Percentiles rank a stretch among this genome's conserved stretches.
phyloP scores from a whole-genome alignment of 768 basidiomycete species.

The Suillus occidentalis region DNA sequence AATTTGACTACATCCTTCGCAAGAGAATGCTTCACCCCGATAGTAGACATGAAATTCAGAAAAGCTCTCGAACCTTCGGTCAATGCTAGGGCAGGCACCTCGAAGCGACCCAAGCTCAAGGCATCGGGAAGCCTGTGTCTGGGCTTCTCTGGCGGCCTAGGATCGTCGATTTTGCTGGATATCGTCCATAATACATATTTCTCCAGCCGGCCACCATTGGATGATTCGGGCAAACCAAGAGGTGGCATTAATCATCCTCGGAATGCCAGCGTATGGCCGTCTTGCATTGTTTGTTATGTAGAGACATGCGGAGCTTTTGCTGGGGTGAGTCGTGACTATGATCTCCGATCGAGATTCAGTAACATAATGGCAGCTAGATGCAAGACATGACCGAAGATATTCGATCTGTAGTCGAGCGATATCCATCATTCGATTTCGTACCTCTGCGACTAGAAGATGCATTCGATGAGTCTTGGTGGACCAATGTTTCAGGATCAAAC shows the following conservation, averaged over 20 bases:
- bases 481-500: conserved; percentile 37
- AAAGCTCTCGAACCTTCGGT: conserved; percentile 63
- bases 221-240: conserved; percentile 31
- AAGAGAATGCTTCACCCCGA: conserved; percentile 67
- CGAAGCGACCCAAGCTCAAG: conserved; percentile 58
- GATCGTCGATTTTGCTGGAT: conserved; percentile 72
- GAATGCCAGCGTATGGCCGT: conserved; percentile 60
- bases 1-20: neutral
- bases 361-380: conserved; percentile 38
- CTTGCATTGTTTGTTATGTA: conserved; percentile 65
- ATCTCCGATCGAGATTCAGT: conserved; percentile 1
- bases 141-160: conserved; percentile 78
- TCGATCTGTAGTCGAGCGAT: conserved; percentile 43
- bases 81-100: conserved; percentile 53
- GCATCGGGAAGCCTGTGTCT: conserved; percentile 69
- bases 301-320: conserved; percentile 63
- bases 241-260: conserved; percentile 71
- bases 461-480: conserved; percentile 72
- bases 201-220: conserved; percentile 24
- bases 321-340: conserved; percentile 44
- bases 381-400: conserved; percentile 57
- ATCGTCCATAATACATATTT: conserved; percentile 64
- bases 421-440: conserved; percentile 55
- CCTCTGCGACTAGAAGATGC: conserved; percentile 71
- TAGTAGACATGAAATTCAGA: conserved; percentile 63